Evolutionary conservation across 2,329 filamentous ascomycete genomes (phyloP), one percentile per base, ranked within the genome.

Genomic region (Sodiomyces alkalinus): DNA sequence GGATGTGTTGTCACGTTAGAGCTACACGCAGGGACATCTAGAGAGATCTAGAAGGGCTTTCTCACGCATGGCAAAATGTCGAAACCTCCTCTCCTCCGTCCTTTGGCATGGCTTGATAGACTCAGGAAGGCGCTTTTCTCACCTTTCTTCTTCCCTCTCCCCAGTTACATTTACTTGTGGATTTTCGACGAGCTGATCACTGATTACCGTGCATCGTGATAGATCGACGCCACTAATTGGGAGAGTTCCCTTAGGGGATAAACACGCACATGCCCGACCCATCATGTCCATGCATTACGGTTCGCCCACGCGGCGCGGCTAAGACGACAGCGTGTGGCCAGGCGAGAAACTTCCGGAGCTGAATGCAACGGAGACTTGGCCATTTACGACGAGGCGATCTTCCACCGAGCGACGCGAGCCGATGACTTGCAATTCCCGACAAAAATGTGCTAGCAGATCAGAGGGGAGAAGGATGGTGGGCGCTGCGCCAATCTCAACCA

Each of bases 191-290:
- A 15, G 17, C 26, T 23, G 8, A 12, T 29, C 27, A 39, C 37
- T 36, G 29, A 40, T 35, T 27, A 26, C 22, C 25, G 16, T 12
- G 29, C 36, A 36, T 24, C 40, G 42, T 38, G 35, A 43, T 40
- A 35, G 37, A 39, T 33, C 37, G 35, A 17, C 37, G 34, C 30
- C 37, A 29, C 28, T 35, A 39, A 20, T 29, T n/a, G n/a, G n/a
- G n/a, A n/a, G n/a, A n/a, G n/a, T n/a, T n/a, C n/a, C n/a, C n/a
- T n/a, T n/a, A n/a, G n/a, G n/a, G n/a, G n/a, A n/a, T n/a, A n/a
- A n/a, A n/a, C n/a, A n/a, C n/a, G n/a, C n/a, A n/a, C n/a, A n/a
- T n/a, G n/a, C n/a, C n/a, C n/a, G n/a, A n/a, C n/a, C n/a, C n/a
- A n/a, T n/a, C n/a, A n/a, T n/a, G n/a, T n/a, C n/a, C n/a, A n/a